Percentiles rank a stretch among this genome's conserved stretches.
Evolutionary conservation across 306 rosid genomes (phyloP).

Genomic region (Corylus americana): DNA sequence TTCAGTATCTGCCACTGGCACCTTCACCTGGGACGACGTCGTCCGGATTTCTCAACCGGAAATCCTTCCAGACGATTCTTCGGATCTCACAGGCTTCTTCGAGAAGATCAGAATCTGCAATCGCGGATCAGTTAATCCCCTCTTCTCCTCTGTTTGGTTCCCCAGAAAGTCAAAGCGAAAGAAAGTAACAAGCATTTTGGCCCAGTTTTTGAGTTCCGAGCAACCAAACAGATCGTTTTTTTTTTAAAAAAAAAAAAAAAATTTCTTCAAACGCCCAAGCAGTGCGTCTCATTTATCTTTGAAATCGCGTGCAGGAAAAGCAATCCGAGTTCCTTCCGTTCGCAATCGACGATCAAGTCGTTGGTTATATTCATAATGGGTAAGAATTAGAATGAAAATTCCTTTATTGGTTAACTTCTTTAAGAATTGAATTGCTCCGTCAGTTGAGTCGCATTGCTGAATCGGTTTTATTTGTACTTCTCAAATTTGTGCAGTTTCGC

Average conservation of each 20-base stretch:
- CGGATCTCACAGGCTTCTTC: conserved; percentile 61
- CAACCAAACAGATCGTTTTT: conserved; percentile 4
- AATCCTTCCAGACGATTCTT: conserved; percentile 30
- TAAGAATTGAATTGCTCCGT: background rate
- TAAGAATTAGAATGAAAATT: conserved; percentile 20
- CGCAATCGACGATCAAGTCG: conserved; percentile 55
- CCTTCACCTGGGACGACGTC: conserved; percentile 69
- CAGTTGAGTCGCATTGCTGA: conserved; percentile 3
- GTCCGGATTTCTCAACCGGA: conserved; percentile 40
- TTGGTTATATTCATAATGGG: conserved; percentile 80
- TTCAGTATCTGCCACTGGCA: conserved; percentile 22
- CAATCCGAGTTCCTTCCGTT: conserved; percentile 74
- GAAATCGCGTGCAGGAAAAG: conserved; percentile 51
- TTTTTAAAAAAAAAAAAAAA: background rate
- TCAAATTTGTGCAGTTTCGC: conserved; percentile 59
- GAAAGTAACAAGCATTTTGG: background rate
- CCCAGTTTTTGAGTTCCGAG: background rate
- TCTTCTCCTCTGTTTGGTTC: background rate
- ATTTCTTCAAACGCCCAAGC: background rate
- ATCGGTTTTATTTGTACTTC: background rate
- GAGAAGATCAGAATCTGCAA: conserved; percentile 73
- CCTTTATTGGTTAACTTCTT: background rate
- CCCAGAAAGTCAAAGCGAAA: background rate
- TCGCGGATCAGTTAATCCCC: conserved; percentile 57
- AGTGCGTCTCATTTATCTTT: conserved; percentile 12